phyloP scores from a whole-genome alignment of 2,329 filamentous ascomycete species.

The Colletotrichum theobromicola region DNA sequence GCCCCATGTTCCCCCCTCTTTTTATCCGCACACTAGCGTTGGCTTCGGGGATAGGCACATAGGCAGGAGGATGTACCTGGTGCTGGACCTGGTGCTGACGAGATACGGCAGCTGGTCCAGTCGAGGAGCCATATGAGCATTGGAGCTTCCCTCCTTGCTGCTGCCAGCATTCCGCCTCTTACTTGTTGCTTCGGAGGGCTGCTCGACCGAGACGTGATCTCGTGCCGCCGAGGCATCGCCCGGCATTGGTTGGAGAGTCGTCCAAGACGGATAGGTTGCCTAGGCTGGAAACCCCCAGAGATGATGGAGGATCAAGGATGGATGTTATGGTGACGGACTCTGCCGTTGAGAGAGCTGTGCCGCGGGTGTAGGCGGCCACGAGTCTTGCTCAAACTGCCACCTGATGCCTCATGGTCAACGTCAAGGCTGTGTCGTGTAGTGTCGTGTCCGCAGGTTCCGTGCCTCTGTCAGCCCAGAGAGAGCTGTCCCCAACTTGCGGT shows the following conservation, averaged over 20 bases:
- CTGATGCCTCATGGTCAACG: neutral
- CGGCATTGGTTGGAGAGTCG: neutral
- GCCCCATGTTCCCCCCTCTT: neutral
- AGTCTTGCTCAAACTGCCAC: neutral
- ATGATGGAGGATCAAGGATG: neutral
- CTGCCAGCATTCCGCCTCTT: neutral
- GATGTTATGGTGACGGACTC: neutral
- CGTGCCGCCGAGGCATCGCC: conserved; percentile 8
- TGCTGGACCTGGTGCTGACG: neutral
- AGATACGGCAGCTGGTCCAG: neutral
- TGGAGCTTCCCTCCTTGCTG: neutral
- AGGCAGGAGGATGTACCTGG: neutral
- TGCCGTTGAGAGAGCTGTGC: neutral
- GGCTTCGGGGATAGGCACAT: neutral
- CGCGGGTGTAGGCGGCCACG: neutral
- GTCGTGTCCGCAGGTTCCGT: neutral
- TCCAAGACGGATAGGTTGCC: neutral
- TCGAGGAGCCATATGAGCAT: neutral
- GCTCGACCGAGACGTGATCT: neutral
- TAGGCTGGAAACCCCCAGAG: neutral
- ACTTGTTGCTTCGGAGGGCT: neutral
- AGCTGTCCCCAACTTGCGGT: neutral
- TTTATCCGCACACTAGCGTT: conserved; percentile 16
- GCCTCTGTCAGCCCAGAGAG: neutral
- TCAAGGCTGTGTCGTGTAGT: neutral